Percentiles rank a stretch among this genome's conserved stretches.
Evolutionary conservation across 495 filamentous ascomycete species (phyloP).

Genomic region (Annulohypoxylon bovei): DNA sequence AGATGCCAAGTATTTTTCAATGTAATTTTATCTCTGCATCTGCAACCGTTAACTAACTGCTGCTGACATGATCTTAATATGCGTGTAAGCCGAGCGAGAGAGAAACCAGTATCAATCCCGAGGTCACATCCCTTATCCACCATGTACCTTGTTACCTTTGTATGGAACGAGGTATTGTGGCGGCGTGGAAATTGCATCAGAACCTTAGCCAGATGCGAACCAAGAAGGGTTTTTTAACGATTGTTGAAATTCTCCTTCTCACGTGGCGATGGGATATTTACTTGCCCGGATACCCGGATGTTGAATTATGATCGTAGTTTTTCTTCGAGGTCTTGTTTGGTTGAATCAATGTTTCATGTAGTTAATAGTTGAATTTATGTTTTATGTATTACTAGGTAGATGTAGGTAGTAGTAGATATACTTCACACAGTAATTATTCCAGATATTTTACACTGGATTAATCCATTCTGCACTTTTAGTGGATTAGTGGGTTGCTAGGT

Average conservation of each 20-base stretch:
- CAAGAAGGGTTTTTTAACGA: not conserved
- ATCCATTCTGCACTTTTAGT: not conserved
- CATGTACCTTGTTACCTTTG: not conserved
- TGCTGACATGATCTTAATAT: slow-evolving; percentile 18
- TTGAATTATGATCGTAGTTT: not conserved
- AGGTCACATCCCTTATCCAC: slow-evolving; percentile 1
- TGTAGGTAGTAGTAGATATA: not conserved
- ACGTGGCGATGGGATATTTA: not conserved
- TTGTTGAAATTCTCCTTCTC: slow-evolving; percentile 11
- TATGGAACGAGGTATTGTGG: not conserved
- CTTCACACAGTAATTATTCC: not conserved
- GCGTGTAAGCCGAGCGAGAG: not conserved
- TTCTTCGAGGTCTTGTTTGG: not conserved
- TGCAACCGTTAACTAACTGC: slow-evolving; percentile 3
- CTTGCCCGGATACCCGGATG: not conserved
- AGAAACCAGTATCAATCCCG: slow-evolving; percentile 1
- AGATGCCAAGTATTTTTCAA: not conserved
- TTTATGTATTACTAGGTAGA: not conserved
- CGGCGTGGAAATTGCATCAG: slow-evolving; percentile 20
- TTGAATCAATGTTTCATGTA: not conserved
- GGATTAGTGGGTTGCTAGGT: not conserved
- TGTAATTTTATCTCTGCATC: slow-evolving; percentile 22
- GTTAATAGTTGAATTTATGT: not conserved
- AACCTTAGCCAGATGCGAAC: slow-evolving; percentile 8
- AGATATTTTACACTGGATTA: not conserved